A percentile compares a stretch with the other conserved stretches of the same genome.
Conservation (phyloP, 495 filamentous ascomycete species). For the Niebla homalea region DNA sequence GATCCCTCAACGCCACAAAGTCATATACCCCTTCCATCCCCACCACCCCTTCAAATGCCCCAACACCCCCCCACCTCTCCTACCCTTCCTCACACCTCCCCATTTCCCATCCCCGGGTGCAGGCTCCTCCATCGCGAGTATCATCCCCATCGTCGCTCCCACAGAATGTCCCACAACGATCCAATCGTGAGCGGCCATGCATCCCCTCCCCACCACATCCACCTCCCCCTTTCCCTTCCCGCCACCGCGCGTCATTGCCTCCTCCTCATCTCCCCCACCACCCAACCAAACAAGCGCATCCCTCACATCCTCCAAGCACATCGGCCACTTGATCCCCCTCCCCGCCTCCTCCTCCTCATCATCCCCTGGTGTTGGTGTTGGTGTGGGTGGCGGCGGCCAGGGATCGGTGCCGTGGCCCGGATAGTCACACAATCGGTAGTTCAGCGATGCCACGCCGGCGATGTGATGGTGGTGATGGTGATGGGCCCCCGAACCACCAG, state of each 20-base stretch:
- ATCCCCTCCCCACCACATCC: slow-evolving; percentile 33
- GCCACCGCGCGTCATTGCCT: too few species aligned
- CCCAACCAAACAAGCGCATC: slow-evolving; percentile 49
- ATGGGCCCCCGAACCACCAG: too few species aligned
- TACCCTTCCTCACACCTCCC: slow-evolving; percentile 13
- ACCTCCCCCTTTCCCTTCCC: slow-evolving; percentile 22
- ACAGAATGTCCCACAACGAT: slow-evolving; percentile 65
- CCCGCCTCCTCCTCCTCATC: slow-evolving; percentile 8
- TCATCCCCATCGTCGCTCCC: slow-evolving; percentile 61
- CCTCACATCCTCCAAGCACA: slow-evolving; percentile 59
- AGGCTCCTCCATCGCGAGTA: slow-evolving; percentile 41
- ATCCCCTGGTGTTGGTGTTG: too few species aligned
- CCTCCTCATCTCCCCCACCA: slow-evolving; percentile 27
- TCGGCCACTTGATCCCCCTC: slow-evolving; percentile 47
- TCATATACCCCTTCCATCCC: slow-evolving; percentile 58
- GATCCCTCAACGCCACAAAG: slow-evolving; percentile 37
- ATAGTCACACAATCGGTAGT: slow-evolving; percentile 70
- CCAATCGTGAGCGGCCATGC: slow-evolving; percentile 26
- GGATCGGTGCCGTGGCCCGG: slow-evolving; percentile 40
- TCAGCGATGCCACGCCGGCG: slow-evolving; percentile 54
- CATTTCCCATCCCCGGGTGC: not conserved
- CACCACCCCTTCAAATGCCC: slow-evolving; percentile 42
- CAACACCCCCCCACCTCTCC: slow-evolving; percentile 15
- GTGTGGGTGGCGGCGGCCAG: not conserved
- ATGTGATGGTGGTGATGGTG: slow-evolving; percentile 25